Evolutionary conservation across 768 basidiomycete species (phyloP).

Genomic region (Sporobolomyces phaffii): DNA sequence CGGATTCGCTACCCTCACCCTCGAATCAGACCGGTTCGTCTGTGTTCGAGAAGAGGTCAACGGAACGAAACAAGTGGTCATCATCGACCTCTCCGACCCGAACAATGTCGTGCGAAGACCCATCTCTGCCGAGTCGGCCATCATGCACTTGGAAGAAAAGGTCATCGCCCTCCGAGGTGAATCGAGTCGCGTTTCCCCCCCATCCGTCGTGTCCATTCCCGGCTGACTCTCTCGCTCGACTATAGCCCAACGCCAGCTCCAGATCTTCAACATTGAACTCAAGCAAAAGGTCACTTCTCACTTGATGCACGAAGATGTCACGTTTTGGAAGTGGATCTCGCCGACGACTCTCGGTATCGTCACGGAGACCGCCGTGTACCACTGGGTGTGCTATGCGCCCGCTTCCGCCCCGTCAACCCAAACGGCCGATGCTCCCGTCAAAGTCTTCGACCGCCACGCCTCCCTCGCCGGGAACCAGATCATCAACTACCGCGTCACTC

Average conservation of each 20-base stretch:
- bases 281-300: slow-evolving; percentile 98
- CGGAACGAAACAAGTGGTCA: slow-evolving; percentile 95
- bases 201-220: no score
- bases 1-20: slow-evolving; percentile 90
- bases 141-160: slow-evolving; percentile 96
- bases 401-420: slow-evolving; percentile 14
- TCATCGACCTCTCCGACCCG: slow-evolving; percentile 93
- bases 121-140: slow-evolving; percentile 96
- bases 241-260: slow-evolving; percentile 82
- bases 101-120: slow-evolving; percentile 94
- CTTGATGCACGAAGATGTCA: slow-evolving; percentile 73
- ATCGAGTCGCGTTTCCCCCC: slow-evolving; percentile 35
- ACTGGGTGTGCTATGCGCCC: slow-evolving; percentile 49
- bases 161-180: slow-evolving; percentile 88
- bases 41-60: slow-evolving; percentile 90
- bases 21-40: slow-evolving; percentile 97
- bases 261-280: slow-evolving; percentile 95
- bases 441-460: slow-evolving; percentile 93
- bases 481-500: slow-evolving; percentile 90
- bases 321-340: slow-evolving; percentile 99
- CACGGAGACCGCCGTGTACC: slow-evolving; percentile 84
- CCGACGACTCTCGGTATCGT: slow-evolving; percentile 88
- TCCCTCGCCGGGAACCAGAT: slow-evolving; percentile 92
- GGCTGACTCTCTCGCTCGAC: background rate
- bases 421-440: slow-evolving; percentile 67